phyloP scores from a whole-genome alignment of 148 eudicot genomes.

The Fagopyrum homotropicum region DNA sequence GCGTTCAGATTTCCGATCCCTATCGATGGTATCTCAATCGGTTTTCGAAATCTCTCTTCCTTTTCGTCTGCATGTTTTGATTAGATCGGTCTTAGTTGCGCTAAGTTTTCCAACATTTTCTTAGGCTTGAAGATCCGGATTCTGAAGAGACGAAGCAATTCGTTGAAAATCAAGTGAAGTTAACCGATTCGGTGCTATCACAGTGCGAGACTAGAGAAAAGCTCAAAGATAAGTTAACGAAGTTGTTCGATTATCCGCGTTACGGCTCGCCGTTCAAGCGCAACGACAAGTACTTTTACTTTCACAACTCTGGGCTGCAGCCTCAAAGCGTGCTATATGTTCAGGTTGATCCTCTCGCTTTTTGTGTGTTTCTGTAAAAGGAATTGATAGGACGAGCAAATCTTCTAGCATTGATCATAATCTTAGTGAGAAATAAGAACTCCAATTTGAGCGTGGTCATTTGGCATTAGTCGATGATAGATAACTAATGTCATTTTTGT shows the following conservation, averaged over 20 bases:
- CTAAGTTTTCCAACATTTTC: neutral
- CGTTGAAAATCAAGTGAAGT: constrained; percentile 63
- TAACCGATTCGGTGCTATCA: constrained; percentile 62
- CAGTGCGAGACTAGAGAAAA: constrained; percentile 72
- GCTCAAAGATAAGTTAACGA: constrained; percentile 51
- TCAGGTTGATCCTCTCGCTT: constrained; percentile 42
- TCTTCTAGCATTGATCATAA: neutral
- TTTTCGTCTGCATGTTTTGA: neutral
- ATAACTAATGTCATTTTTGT: neutral
- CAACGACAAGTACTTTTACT: constrained; percentile 75
- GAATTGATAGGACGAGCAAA: neutral
- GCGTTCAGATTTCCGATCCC: constrained; percentile 47
- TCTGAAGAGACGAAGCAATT: constrained; percentile 75
- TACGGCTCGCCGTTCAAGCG: constrained; percentile 65
- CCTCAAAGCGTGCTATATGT: constrained; percentile 75
- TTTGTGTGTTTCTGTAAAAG: neutral
- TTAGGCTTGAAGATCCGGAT: constrained; percentile 95
- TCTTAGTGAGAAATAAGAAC: neutral
- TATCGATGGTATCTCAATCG: constrained; percentile 40
- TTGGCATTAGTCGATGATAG: neutral
- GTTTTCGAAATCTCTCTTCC: neutral
- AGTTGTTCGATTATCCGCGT: constrained; percentile 69
- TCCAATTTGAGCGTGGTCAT: neutral
- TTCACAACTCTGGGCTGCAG: constrained; percentile 85
- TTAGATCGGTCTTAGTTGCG: neutral